Evolutionary conservation across 176 grass and related monocot species (phyloP).

Genomic region (Tillandsia fasciculata): DNA sequence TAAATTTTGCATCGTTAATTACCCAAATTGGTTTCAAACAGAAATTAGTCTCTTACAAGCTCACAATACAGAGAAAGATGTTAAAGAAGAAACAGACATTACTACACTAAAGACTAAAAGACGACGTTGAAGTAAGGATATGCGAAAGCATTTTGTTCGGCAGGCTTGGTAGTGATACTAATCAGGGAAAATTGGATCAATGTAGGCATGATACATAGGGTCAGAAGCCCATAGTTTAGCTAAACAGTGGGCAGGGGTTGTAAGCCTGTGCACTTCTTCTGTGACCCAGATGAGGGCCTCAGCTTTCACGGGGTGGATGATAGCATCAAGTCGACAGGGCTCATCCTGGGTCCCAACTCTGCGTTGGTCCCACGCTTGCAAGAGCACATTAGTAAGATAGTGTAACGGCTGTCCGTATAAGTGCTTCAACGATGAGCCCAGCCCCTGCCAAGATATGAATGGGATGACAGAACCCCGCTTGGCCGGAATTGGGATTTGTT

Average conservation of each 20-base stretch:
- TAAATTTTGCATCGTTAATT: neutral
- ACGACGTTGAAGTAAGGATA: neutral
- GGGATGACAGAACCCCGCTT: constrained; percentile 42
- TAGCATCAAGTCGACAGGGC: constrained; percentile 39
- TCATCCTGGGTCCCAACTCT: constrained; percentile 45
- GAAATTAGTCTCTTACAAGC: neutral
- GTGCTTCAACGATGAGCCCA: constrained; percentile 59
- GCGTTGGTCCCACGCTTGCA: constrained; percentile 65
- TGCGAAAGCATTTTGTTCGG: neutral
- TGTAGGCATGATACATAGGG: constrained; percentile 55
- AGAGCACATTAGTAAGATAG: constrained; percentile 68
- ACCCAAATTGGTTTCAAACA: neutral
- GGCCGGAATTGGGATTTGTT: constrained; percentile 55
- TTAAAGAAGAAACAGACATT: neutral
- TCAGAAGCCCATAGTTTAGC: constrained; percentile 48
- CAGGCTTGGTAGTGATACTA: constrained; percentile 5
- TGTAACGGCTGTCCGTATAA: constrained; percentile 74
- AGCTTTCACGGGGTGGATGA: constrained; percentile 66
- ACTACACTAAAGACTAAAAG: neutral
- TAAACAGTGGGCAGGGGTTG: constrained; percentile 42
- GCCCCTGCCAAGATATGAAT: constrained; percentile 69
- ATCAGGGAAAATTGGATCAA: constrained; percentile 54
- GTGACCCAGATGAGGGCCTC: constrained; percentile 62
- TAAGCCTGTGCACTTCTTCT: constrained; percentile 68
- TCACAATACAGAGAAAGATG: neutral